A percentile compares a stretch with the other conserved stretches of the same genome.
Conservation (phyloP, 1,284 basidiomycete genomes). For the Cryptococcus deneoformans region DNA sequence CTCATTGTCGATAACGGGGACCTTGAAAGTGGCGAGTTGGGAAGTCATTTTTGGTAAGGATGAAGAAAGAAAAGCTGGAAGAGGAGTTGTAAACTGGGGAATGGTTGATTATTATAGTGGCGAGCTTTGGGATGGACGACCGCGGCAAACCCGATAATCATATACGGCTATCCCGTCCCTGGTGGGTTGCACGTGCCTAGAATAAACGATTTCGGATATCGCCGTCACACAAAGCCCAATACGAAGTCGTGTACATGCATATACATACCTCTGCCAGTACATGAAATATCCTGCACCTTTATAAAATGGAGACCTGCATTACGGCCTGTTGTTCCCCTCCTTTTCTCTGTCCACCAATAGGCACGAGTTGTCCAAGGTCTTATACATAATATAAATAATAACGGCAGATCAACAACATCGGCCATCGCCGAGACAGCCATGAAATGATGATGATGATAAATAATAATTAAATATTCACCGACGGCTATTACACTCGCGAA, state of each 20-base stretch:
- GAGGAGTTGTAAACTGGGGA: too few species aligned
- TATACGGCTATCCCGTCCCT: too few species aligned
- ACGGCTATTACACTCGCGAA: not conserved
- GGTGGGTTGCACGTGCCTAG: too few species aligned
- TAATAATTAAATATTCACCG: too few species aligned
- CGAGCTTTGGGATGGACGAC: not conserved
- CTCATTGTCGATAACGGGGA: conserved; percentile 83
- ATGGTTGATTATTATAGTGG: not conserved
- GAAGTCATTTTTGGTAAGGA: conserved; percentile 40
- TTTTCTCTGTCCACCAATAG: not conserved
- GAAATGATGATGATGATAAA: too few species aligned
- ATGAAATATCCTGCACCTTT: too few species aligned
- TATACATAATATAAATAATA: not conserved
- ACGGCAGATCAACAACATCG: too few species aligned
- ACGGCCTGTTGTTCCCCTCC: not conserved
- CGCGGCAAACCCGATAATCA: not conserved
- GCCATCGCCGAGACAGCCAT: too few species aligned
- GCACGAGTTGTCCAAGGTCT: not conserved
- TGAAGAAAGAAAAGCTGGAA: too few species aligned
- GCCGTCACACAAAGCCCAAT: not conserved
- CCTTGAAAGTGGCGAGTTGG: conserved; percentile 72
- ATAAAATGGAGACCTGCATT: not conserved
- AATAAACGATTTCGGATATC: too few species aligned
- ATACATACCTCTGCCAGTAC: not conserved
- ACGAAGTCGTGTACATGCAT: not conserved